Conservation (phyloP, 345 rosid genomes). For the Clausena lansium region DNA sequence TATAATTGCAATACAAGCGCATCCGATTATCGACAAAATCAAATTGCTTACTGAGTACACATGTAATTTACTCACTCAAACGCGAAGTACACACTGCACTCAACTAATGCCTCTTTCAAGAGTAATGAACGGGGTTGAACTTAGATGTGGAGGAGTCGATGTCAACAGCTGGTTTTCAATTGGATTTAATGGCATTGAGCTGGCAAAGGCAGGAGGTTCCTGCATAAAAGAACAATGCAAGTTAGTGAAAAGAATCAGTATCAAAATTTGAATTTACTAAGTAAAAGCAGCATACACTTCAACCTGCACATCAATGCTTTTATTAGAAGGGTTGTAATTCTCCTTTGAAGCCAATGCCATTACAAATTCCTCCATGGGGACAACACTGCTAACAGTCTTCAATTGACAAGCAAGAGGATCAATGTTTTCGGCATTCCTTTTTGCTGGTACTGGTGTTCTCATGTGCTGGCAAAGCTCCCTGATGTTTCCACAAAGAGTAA, state of each 20-base stretch:
- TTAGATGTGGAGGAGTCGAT: conserved; percentile 45
- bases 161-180: conserved; percentile 57
- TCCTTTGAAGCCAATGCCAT: conserved; percentile 42
- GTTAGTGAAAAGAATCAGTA: background rate
- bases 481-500: conserved; percentile 91
- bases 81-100: background rate
- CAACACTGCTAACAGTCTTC: background rate
- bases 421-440: conserved; percentile 21
- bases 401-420: conserved; percentile 18
- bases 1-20: background rate
- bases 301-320: conserved; percentile 35
- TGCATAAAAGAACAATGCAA: conserved; percentile 23
- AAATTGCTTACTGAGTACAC: background rate
- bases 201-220: conserved; percentile 54
- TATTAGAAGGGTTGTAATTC: conserved; percentile 38
- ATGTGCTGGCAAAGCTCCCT: conserved; percentile 75
- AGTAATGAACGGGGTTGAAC: conserved; percentile 58
- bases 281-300: conserved; percentile 33
- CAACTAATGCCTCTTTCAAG: conserved; percentile 36
- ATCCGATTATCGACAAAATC: background rate
- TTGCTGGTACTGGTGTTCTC: conserved; percentile 36
- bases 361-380: conserved; percentile 6
- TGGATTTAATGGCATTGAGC: conserved; percentile 52
- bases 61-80: background rate
- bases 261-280: background rate